Conservation (phyloP, 306 rosid species). For the Cucurbita moschata region DNA sequence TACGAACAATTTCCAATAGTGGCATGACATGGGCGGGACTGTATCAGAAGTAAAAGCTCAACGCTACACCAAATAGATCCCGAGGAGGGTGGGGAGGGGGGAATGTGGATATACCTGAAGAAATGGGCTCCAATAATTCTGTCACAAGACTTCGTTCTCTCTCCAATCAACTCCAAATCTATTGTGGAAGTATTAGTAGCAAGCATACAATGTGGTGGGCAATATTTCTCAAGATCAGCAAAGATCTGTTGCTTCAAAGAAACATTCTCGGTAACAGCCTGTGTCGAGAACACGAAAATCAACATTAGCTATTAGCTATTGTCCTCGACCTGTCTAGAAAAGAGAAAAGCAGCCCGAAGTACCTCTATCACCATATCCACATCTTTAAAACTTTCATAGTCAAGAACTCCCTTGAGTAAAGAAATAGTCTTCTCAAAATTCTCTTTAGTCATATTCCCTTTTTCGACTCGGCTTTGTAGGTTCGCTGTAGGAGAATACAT, state of each 20-base stretch:
- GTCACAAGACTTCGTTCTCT: slow-evolving; percentile 58
- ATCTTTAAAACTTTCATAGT: slow-evolving; percentile 64
- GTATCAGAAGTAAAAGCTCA: slow-evolving; percentile 23
- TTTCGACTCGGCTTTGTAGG: slow-evolving; percentile 71
- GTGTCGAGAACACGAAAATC: slow-evolving; percentile 18
- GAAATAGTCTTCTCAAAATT: slow-evolving; percentile 59
- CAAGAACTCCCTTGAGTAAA: slow-evolving; percentile 68
- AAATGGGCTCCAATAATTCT: slow-evolving; percentile 93
- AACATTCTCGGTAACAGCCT: slow-evolving; percentile 90
- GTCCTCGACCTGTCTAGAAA: not conserved
- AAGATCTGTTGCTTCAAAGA: slow-evolving; percentile 86
- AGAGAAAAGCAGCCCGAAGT: not conserved
- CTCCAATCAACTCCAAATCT: slow-evolving; percentile 89
- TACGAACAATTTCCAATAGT: slow-evolving; percentile 81
- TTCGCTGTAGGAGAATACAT: slow-evolving; percentile 40
- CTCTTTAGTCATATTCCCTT: slow-evolving; percentile 65
- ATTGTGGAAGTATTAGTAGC: slow-evolving; percentile 94
- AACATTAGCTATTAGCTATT: not conserved
- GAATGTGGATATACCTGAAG: slow-evolving; percentile 44
- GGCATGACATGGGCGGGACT: slow-evolving; percentile 99
- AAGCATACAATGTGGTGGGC: slow-evolving; percentile 83
- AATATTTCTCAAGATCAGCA: slow-evolving; percentile 79
- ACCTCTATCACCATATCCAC: slow-evolving; percentile 99
- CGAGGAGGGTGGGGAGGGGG: not conserved
- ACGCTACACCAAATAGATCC: not conserved